Evolutionary conservation across 768 basidiomycete species (phyloP), one percentile per base, ranked within the genome.

Genomic region (Multifurca ochricompacta): DNA sequence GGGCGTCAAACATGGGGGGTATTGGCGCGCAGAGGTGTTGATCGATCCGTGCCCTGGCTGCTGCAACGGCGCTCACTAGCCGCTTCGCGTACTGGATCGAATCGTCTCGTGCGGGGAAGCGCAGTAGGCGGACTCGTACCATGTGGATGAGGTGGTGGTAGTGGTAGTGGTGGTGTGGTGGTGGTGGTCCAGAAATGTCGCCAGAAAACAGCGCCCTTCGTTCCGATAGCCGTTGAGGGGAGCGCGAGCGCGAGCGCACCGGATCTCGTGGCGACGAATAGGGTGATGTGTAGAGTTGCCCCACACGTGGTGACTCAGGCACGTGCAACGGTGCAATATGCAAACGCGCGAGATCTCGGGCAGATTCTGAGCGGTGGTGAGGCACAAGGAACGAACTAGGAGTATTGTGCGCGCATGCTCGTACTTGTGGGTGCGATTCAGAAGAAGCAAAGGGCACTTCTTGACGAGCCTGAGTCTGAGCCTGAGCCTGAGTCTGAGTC

Each of bases 61-160:
- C 44, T 46, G 18, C 11, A 19, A 28, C 56, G 42, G 21, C 48
- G 39, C 32, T 59, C 60, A 43, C 56, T 59, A 41, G 53, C 41
- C 0, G 57, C 62, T 28, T 59, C 61, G 36, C 56, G 64, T 11
- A 64, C 63, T 4, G 63, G 63, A 34, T 64, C 64, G 14, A 64
- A 64, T 13, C 63, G 63, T 6, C 31, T 46, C 16, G 46, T 10
- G 23, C 54, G 58, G 18, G 21, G 4, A 36, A 40, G 31, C 18
- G 43, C 42, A 14, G 19, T 9, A 25, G 49, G 40, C 4, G 51
- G 39, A 34, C 47, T 53, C 19, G 30, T 49, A 18, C 28, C 40
- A 13, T 13, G 49, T 6, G 47, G 31, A 32, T 10, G 40, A 18
- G 9, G 47, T 48, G 7, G 35, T n/a, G 25, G 32, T n/a, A n/a